Conservation (phyloP, 768 basidiomycete species). For the Collybiopsis confluens region DNA sequence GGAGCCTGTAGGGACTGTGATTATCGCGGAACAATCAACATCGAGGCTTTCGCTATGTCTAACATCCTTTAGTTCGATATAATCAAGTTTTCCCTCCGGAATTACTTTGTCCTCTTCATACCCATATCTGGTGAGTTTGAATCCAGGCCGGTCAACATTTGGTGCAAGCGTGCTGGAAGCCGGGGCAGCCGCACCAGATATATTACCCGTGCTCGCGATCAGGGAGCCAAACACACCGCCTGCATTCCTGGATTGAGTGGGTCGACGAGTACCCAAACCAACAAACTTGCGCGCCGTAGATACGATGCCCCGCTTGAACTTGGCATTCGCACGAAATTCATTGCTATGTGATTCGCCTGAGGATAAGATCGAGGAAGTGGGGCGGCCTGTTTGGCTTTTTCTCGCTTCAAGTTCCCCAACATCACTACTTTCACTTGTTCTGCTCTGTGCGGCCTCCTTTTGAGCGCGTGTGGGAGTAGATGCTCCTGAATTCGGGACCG, state of each 20-base stretch:
- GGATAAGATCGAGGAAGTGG: background rate
- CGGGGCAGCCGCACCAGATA: slow-evolving; percentile 61
- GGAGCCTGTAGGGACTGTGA: background rate
- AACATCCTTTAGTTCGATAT: background rate
- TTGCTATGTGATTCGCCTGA: background rate
- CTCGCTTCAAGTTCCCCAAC: background rate
- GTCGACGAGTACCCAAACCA: slow-evolving; percentile 8
- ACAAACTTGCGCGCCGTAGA: background rate
- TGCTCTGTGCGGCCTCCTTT: background rate
- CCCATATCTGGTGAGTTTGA: slow-evolving; percentile 53
- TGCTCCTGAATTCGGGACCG: background rate
- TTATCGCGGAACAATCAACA: background rate
- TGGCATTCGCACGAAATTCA: background rate
- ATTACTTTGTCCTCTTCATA: background rate
- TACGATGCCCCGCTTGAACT: background rate
- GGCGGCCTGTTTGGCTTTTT: background rate
- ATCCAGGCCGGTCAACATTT: slow-evolving; percentile 59
- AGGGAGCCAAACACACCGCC: slow-evolving; percentile 69
- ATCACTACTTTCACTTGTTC: background rate
- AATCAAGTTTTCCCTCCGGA: background rate
- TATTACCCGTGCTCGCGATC: slow-evolving; percentile 63
- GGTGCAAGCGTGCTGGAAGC: slow-evolving; percentile 45
- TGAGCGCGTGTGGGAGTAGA: background rate
- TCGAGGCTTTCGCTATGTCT: background rate
- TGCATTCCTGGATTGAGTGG: slow-evolving; percentile 39